These are phyloP conservation scores for Eutrema salsugineum DNA, from an alignment of 441 rosid genomes.

Conservation along the genomic window DNA sequence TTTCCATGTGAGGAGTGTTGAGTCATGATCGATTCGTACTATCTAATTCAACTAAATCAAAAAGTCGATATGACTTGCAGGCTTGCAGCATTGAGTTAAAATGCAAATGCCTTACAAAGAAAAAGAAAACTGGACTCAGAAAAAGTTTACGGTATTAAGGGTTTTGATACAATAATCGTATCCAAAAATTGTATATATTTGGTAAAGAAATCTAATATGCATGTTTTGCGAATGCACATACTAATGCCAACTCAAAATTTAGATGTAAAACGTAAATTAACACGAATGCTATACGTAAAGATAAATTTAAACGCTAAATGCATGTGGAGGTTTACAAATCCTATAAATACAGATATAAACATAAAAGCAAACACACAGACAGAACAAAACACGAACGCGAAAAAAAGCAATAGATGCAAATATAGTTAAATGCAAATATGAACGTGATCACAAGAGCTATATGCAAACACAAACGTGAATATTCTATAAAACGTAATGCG, in stretches of 20 bases:
- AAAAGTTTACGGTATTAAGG: not conserved
- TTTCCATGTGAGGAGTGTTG: not conserved
- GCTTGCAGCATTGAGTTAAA: not conserved
- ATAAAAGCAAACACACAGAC: not conserved
- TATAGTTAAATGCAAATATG: not conserved
- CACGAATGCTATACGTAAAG: not conserved
- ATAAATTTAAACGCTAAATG: not conserved
- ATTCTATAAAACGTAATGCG: too few relatives aligned
- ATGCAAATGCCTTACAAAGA: not conserved
- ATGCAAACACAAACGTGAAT: not conserved
- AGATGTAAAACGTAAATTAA: not conserved
- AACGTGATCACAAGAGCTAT: not conserved
- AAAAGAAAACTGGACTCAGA: not conserved
- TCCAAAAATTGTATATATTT: too few relatives aligned
- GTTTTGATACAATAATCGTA: not conserved
- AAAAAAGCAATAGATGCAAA: not conserved
- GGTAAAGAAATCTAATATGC: too few relatives aligned
- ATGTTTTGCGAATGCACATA: too few relatives aligned
- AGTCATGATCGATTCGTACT: not conserved
- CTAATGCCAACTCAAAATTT: not conserved
- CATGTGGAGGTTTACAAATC: not conserved
- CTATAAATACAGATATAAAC: not conserved
- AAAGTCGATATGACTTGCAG: not conserved
- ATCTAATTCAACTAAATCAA: not conserved
- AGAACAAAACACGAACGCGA: not conserved